phyloP scores from a whole-genome alignment of 345 rosid species.

The Rhodamnia argentea region DNA sequence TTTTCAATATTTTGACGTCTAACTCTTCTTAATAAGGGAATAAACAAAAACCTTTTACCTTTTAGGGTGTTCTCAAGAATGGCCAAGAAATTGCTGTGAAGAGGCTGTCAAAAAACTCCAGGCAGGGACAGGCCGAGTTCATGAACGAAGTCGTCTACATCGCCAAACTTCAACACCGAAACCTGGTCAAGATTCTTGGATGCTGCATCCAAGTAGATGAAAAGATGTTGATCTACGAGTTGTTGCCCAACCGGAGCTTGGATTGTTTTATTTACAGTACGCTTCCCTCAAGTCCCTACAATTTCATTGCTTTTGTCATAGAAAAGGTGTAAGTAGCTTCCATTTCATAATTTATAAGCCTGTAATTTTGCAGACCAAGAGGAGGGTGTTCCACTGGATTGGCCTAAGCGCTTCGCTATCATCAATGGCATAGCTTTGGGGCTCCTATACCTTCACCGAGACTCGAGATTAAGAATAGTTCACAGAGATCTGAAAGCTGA shows the following conservation, averaged over 20 bases:
- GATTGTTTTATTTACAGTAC: neutral
- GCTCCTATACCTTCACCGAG: constrained; percentile 13
- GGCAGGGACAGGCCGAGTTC: constrained; percentile 1
- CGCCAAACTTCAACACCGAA: neutral
- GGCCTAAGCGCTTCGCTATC: neutral
- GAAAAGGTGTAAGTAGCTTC: neutral
- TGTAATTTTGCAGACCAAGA: neutral
- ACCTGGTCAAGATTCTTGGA: constrained; percentile 1
- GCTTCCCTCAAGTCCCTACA: neutral
- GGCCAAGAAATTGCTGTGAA: constrained; percentile 7
- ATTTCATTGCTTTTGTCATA: neutral
- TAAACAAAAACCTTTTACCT: neutral
- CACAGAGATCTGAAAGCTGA: constrained; percentile 1
- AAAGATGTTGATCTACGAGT: neutral
- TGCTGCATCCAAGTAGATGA: neutral
- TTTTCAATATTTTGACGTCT: neutral
- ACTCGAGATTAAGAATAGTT: constrained; percentile 12
- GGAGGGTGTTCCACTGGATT: neutral
- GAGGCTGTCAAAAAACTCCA: neutral
- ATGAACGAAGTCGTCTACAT: neutral
- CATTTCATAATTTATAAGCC: neutral
- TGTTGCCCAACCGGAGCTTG: constrained; percentile 2
- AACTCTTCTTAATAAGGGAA: neutral
- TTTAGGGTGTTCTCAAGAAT: constrained; percentile 1
- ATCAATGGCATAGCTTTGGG: neutral